A percentile compares a stretch with the other conserved stretches of the same genome.
These are phyloP conservation scores for Tolypocladium cylindrosporum DNA, from an alignment of 2,329 filamentous ascomycete genomes.

Conservation along the genomic window DNA sequence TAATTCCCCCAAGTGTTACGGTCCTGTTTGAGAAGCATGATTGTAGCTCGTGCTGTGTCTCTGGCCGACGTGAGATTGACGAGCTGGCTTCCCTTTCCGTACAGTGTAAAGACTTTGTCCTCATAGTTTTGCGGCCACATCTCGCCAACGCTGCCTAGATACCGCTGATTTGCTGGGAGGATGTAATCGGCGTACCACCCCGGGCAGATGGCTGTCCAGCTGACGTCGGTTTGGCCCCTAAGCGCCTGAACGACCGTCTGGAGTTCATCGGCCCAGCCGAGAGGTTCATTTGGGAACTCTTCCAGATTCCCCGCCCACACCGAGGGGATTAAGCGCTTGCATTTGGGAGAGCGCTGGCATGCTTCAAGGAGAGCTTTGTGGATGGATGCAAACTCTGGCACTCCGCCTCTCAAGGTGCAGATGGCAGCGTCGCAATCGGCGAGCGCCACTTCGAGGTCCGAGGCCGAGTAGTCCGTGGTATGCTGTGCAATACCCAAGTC, in stretches of 20 bases:
- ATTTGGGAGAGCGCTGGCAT: conserved; percentile 1
- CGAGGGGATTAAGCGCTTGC: conserved; percentile 5
- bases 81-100: conserved; percentile 2
- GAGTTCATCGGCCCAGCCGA: conserved; percentile 1
- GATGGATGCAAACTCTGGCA: not conserved
- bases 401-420: conserved; percentile 1
- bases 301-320: conserved; percentile 1
- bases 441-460: not conserved
- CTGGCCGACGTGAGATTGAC: conserved; percentile 1
- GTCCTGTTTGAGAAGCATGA: conserved; percentile 2
- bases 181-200: conserved; percentile 3
- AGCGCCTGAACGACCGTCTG: not conserved
- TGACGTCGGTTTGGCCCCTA: not conserved
- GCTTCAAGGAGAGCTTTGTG: conserved; percentile 2
- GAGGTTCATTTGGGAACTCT: conserved; percentile 3
- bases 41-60: not conserved
- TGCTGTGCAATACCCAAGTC: not conserved
- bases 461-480: not conserved
- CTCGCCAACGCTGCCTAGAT: conserved; percentile 1
- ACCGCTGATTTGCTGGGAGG: not conserved
- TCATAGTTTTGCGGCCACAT: conserved; percentile 4
- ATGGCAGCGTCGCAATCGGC: conserved; percentile 3
- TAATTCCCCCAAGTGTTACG: conserved; percentile 1
- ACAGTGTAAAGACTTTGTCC: conserved; percentile 2
- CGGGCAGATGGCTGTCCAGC: conserved; percentile 1